Conservation (phyloP, 306 rosid genomes). For the Prunus campanulata region DNA sequence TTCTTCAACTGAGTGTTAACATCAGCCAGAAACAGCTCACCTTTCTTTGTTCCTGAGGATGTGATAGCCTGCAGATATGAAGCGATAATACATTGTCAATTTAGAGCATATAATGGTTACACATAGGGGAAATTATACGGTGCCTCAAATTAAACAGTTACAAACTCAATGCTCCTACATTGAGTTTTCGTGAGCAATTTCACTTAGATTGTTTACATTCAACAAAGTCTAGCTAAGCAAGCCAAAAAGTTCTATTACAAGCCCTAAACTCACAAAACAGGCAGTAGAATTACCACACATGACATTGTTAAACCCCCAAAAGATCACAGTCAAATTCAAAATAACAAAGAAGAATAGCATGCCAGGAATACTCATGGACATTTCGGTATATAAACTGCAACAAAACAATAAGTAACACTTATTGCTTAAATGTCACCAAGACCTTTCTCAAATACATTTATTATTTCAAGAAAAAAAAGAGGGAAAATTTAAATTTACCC, state of each 20-base stretch:
- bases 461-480: neutral
- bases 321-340: neutral
- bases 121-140: neutral
- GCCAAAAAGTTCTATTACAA: neutral
- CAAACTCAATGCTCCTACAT: neutral
- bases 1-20: conserved; percentile 78
- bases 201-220: neutral
- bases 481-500: neutral
- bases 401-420: neutral
- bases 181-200: neutral
- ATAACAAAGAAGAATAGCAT: neutral
- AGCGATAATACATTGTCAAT: neutral
- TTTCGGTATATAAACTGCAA: neutral
- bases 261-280: neutral
- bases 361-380: neutral
- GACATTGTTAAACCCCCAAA: too few relatives aligned
- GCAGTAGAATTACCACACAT: neutral
- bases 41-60: conserved; percentile 71
- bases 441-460: neutral
- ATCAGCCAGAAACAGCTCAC: conserved; percentile 71
- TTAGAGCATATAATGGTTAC: neutral
- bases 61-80: conserved; percentile 64
- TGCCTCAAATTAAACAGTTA: neutral
- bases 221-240: neutral
- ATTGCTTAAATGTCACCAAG: neutral